Evolutionary conservation across 1,139 yeast species (phyloP), one percentile per base, ranked within the genome.

Genomic region (Yamadazyma atlantica): DNA sequence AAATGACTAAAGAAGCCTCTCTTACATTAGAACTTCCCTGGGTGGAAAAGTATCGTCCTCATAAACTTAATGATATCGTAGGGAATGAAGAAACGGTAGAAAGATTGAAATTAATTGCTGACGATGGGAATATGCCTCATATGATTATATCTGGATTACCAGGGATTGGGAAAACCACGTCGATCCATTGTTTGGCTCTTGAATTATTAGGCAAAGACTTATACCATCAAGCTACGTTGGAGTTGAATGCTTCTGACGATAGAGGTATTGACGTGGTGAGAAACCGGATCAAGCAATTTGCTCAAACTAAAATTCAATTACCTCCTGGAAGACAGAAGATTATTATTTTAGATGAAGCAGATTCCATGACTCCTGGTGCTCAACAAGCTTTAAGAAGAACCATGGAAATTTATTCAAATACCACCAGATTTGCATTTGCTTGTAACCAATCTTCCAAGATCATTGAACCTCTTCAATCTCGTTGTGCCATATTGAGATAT

Each of bases 321-420:
- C 77, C 77, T 3, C 70, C 72, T 9, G 76, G 76, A 10, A 58
- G 73, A 51, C 97, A 92, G 55, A 92, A 92, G 70, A 86, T 92
- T 43, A 77, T 92, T 46, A 89, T 90, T 38, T 66, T 90, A 45
- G 97, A 90, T 61, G 97, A 90, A 61, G 97, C 97, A 0, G 97
- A 92, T 58, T 85, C 95, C n/a, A 87, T 92, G 90, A 92, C 98
- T 0, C 90, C 97, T 0, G 97, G 96, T 34, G 98, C 98, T 0
- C 99, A 92, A 61, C 96, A 90, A 57, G 99, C 99, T 0, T 69
- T 92, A 51, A 76, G 98, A 64, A 78, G 99, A 57, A 92, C 97
- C 1, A 92, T 92, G 98, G 99, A 92, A 57, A 78, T 92, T 21
- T 92, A 88, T 55, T 85, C 97, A 22, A 85, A 85, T 57, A 84